These are phyloP conservation scores for Daldinia bambusicola DNA, from an alignment of 495 filamentous ascomycete genomes.

Conservation along the genomic window DNA sequence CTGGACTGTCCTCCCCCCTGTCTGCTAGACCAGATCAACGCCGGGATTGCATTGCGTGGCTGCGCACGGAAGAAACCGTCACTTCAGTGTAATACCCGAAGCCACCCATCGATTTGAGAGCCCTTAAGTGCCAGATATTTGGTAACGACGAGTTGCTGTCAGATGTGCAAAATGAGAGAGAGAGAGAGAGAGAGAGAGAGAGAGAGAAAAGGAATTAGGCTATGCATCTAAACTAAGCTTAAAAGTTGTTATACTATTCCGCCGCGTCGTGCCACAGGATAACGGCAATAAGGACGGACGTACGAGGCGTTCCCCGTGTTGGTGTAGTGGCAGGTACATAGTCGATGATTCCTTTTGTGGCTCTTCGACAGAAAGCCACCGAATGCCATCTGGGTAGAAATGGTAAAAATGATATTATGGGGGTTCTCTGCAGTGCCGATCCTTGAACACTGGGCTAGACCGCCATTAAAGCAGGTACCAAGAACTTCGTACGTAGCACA, in stretches of 20 bases:
- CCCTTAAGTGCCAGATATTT: background rate
- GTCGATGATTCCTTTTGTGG: conserved; percentile 20
- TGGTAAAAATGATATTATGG: conserved; percentile 38
- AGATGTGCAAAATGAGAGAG: background rate
- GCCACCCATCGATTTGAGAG: background rate
- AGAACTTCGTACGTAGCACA: conserved; percentile 39
- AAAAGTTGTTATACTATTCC: background rate
- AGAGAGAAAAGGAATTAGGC: too few relatives aligned
- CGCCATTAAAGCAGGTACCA: conserved; percentile 41
- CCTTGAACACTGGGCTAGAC: conserved; percentile 34
- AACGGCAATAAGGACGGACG: conserved; percentile 19
- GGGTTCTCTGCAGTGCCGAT: conserved; percentile 37
- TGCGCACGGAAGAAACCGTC: conserved; percentile 37
- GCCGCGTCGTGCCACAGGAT: conserved; percentile 21
- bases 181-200: too few relatives aligned
- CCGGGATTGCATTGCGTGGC: conserved; percentile 38
- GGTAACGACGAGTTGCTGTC: background rate
- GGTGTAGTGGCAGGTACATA: conserved; percentile 13
- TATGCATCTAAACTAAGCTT: too few relatives aligned
- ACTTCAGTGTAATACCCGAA: conserved; percentile 2
- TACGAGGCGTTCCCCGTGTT: conserved; percentile 32
- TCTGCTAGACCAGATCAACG: conserved; percentile 34
- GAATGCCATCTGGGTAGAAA: conserved; percentile 34
- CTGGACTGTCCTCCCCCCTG: too few relatives aligned
- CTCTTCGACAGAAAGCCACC: conserved; percentile 27